Evolutionary conservation across 116 monocot species (phyloP), one percentile per base, ranked within the genome.

Genomic region (Papilionanthe hybrid): DNA sequence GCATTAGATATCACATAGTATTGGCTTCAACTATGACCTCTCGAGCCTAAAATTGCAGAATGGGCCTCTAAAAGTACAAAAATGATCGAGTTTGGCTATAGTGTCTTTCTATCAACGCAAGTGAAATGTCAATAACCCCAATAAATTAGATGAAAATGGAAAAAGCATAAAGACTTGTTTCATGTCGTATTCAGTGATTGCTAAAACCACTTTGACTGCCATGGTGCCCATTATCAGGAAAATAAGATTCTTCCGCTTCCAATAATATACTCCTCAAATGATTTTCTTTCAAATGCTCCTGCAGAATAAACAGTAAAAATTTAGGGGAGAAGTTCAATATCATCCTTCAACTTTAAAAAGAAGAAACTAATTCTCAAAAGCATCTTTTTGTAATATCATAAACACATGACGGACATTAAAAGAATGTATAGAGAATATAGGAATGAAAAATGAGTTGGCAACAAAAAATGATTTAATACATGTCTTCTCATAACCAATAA

Each of bases 261-360:
- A 81, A n/a, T 76, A 81, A 81, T 42, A 81, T 75, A 65, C 63
- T 81, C 49, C 81, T 81, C 43, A 81, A 76, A 76, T 81, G 81
- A 9, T 81, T 76, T 45, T 81, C 81, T 81, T 81, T 60, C 75
- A 81, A 48, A 81, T 81, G 63, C 50, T 81, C 9, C 81, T 81
- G 55, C 27, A 37, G n/a, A 76, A 65, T 11, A 29, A 67, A 47
- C 63, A 41, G 25, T 19, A 11, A 7, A 48, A 27, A 47, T 65
- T 42, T 60, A 60, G 19, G 15, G 17, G 5, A 72, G 67, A 28
- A 1, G 30, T 10, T 43, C 11, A 42, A 42, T 42, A 12, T 30
- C 68, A 8, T 68, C 29, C 11, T 10, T 13, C 9, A 10, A 32
- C 25, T 72, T 43, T 5, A 5, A 43, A 32, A 42, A 72, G 19